Evolutionary conservation across 108 stramenopile genomes (phyloP), one percentile per base, ranked within the genome.

Genomic region (Cyclotella distinguenda): DNA sequence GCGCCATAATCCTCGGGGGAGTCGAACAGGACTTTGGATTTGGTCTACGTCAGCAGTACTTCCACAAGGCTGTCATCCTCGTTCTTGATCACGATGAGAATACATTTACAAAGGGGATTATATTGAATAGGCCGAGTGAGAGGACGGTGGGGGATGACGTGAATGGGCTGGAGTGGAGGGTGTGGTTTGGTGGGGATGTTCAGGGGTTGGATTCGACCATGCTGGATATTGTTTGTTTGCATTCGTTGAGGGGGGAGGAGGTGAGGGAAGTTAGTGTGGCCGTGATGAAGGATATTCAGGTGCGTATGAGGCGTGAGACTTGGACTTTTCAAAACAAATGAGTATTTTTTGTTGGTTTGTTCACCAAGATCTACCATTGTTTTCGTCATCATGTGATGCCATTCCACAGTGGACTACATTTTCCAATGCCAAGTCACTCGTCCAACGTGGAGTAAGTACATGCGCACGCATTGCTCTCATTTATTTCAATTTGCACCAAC

Each of bases 201-300:
- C 84, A 82, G 61, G 71, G 70, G 11, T 64, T 90, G 39, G 73
- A 90, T 71, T 75, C 80, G 5, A 44, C 52, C 0, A 60, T 83
- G 54, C 92, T 87, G 5, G 89, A 90, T 40, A 86, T 89, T 60
- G 62, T 86, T 4, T 90, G 89, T 63, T 61, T 94, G 39, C 93
- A 94, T 72, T 84, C 88, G 13, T 66, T 90, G 18, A 75, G 79
- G 43, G 56, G 66, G 38, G 75, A 81, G 16, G 77, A 62, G 45
- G 86, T 74, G 12, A 70, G 35, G 26, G 46, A 81, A 35, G 84
- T 78, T 34, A 84, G 82, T 26, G 77, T 80, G 46, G 48, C 81
- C 7, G 82, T 94, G 16, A 86, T 90, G 84, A 86, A 87, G 34
- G 93, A 94, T 66, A 89, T 93, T 52, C 87, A 72, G 62, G 70